Base-by-base conservation (phyloP, 805 yeast genomes). In the Henningerozyma blattae region DNA sequence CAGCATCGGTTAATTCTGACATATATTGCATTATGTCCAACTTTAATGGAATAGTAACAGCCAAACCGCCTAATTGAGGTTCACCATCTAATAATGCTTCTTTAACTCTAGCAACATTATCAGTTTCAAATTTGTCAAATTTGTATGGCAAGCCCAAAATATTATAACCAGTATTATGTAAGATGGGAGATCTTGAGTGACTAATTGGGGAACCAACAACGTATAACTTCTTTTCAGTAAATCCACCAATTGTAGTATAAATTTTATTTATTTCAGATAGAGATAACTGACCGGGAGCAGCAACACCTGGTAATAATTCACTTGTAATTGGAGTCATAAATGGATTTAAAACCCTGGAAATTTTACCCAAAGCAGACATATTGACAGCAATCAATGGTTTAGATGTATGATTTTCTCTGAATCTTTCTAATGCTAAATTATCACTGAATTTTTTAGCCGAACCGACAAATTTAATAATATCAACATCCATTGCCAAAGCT, bases 31-130 rank as follows among this genome's bases (percentile, higher is more conserved):
- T 75, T 41, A 89, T 76, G 38, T 79, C 93, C 35, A 85, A 51
- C 54, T 91, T 91, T 52, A 89, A 65, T 4, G 99, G 99, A 52
- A 89, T 89, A 2, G 98, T 91, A 6, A 91, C 84, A 4, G 94
- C 87, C 41, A 82, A 75, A n/a, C 98, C 99, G 31, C 97, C 97
- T 48, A 91, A 80, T 7, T 61, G 50, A 13, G 37, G 15, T 13
- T 71, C 56, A 15, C 55, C 54, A 25, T 63, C 52, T 37, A 74
- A 61, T 35, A 86, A 53, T 30, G 67, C 57, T 10, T 64, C 59
- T 32, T 65, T 64, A 18, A 83, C 87, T 32, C 64, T 67, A 2
- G 52, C 50, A 8, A 77, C 83, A 45, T 73, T 70, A 15, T 63
- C 65, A 1, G 94, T 75, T 52, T 85, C 95, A 50, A 72, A 74